Percentiles rank a stretch among this genome's conserved stretches.
phyloP scores from a whole-genome alignment of 768 basidiomycete species.

The Gloeophyllum trabeum region DNA sequence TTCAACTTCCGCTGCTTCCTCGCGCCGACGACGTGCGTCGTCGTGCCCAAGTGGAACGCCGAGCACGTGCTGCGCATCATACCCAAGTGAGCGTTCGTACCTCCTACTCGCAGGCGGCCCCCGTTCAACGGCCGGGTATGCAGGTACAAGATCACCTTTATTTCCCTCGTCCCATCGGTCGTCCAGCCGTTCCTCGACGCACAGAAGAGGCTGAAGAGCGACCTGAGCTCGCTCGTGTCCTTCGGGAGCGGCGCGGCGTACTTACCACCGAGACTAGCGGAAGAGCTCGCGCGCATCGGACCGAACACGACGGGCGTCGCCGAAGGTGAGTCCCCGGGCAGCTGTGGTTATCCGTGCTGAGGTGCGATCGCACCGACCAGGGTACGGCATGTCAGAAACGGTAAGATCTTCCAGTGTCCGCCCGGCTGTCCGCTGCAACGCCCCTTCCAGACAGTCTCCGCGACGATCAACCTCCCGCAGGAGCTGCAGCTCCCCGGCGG shows the following conservation, averaged over 20 bases:
- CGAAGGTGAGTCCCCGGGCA: constrained; percentile 47
- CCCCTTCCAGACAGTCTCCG: constrained; percentile 38
- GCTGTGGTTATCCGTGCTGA: background rate
- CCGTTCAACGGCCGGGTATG: too few species aligned
- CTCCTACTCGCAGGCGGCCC: too few species aligned
- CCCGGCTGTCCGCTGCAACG: background rate
- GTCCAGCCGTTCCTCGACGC: constrained; percentile 55
- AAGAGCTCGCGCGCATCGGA: constrained; percentile 26
- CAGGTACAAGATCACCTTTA: constrained; percentile 38
- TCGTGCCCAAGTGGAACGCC: constrained; percentile 53
- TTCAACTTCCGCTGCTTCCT: constrained; percentile 38
- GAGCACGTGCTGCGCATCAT: constrained; percentile 39
- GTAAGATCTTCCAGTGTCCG: constrained; percentile 24
- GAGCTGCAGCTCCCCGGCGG: constrained; percentile 38
- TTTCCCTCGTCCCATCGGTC: constrained; percentile 50
- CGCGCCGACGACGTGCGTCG: constrained; percentile 32
- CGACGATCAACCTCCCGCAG: constrained; percentile 29
- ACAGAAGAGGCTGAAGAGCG: constrained; percentile 29
- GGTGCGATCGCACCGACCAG: constrained; percentile 17
- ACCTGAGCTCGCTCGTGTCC: constrained; percentile 37
- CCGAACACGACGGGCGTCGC: constrained; percentile 20
- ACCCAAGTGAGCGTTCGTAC: constrained; percentile 49
- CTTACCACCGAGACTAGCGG: constrained; percentile 43
- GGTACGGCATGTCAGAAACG: constrained; percentile 64
- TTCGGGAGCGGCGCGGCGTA: constrained; percentile 54